phyloP scores from a whole-genome alignment of 2,329 filamentous ascomycete species.

The Penicillium decumbens region DNA sequence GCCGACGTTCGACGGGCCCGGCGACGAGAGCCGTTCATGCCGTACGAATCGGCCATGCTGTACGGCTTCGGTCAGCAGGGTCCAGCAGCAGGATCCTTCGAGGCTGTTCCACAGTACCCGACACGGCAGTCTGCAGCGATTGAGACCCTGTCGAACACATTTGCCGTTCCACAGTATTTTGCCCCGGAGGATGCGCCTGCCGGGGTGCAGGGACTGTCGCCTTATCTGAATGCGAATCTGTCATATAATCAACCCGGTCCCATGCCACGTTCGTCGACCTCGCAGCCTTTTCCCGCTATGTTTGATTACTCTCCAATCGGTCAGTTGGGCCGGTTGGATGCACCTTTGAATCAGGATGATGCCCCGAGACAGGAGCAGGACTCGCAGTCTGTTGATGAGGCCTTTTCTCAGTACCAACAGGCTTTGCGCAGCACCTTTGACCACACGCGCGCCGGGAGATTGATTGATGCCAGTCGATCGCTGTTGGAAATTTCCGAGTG shows the following conservation, averaged over 20 bases:
- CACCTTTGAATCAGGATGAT: slow-evolving; percentile 12
- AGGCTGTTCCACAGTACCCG: slow-evolving; percentile 69
- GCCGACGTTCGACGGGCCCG: slow-evolving; percentile 24
- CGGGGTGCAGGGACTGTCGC: slow-evolving; percentile 53
- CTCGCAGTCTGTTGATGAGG: slow-evolving; percentile 57
- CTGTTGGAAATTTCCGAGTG: slow-evolving; percentile 62
- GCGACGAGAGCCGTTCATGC: slow-evolving; percentile 53
- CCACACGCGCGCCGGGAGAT: slow-evolving; percentile 59
- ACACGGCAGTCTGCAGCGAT: slow-evolving; percentile 70
- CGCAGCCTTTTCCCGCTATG: slow-evolving; percentile 52
- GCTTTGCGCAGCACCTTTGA: slow-evolving; percentile 63
- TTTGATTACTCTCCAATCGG: slow-evolving; percentile 43
- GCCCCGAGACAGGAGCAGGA: slow-evolving; percentile 22
- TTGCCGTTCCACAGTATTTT: slow-evolving; percentile 73
- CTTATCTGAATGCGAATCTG: slow-evolving; percentile 62
- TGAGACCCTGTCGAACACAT: slow-evolving; percentile 66
- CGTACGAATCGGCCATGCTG: slow-evolving; percentile 65
- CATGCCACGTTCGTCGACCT: slow-evolving; percentile 47
- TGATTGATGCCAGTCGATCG: slow-evolving; percentile 56
- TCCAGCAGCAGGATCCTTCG: slow-evolving; percentile 62
- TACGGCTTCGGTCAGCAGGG: slow-evolving; percentile 69
- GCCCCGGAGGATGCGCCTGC: slow-evolving; percentile 59
- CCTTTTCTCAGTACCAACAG: slow-evolving; percentile 60
- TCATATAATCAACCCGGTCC: slow-evolving; percentile 60
- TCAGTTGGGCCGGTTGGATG: slow-evolving; percentile 35